Evolutionary conservation across 208 protist species (phyloP), one percentile per base, ranked within the genome.

Genomic region (Trypanosoma cruzi): DNA sequence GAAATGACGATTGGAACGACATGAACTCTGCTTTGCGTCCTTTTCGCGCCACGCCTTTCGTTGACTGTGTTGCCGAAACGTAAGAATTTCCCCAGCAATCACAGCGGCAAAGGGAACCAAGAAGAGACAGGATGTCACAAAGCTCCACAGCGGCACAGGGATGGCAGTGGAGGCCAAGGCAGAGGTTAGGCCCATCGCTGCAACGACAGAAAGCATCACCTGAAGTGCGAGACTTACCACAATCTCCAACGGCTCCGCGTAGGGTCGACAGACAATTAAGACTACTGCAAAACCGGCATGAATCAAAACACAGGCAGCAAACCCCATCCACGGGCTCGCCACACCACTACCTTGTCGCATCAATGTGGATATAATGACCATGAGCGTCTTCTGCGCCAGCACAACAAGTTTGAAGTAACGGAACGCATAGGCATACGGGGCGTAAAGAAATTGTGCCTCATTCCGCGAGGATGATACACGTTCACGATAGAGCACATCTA

Each of bases 331-430:
- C 31, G 69, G 62, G 18, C 40, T 48, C 3, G 29, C 54, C 42
- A 75, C 10, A 22, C 69, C 69, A n/a, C 22, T 42, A 18, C 42
- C 61, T 54, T 64, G 54, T 13, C 55, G 49, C 69, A 68, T 67
- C 10, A 68, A 42, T 5, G 50, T 44, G 13, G 69, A 75, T 26
- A 75, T 44, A 7, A 75, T 34, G 26, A 75, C 69, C 54, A 63
- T 68, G 22, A 53, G 61, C 29, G 62, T 75, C 55, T 80, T 80
- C 29, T 80, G 75, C 5, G 40, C 49, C 3, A 80, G 46, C 11
- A 80, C 49, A 11, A 80, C 29, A 6, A 80, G 46, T 48, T 69
- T 72, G 54, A 72, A 80, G 54, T 80, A 71, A 13, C 69, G 69
- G 31, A 59, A 75, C 26, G 31, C 16, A 26, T 61, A 64, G 5